These are phyloP conservation scores for Talinum fruticosum DNA, from an alignment of 148 eudicot genomes.

Conservation along the genomic window DNA sequence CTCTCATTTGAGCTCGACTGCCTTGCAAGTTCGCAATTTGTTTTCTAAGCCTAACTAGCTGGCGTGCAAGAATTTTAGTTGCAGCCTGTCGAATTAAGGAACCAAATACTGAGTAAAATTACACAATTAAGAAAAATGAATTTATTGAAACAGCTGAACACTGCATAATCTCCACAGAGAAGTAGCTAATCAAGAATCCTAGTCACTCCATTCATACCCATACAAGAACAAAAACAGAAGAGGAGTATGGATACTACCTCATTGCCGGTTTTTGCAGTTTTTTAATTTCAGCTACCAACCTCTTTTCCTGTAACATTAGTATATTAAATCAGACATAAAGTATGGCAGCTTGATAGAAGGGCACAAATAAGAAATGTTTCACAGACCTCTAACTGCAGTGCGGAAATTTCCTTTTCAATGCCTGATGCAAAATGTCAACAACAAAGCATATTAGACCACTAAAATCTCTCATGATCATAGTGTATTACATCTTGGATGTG, in stretches of 20 bases:
- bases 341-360: slow-evolving; percentile 3
- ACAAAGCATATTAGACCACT: not conserved
- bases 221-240: not conserved
- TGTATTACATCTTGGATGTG: not conserved
- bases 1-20: slow-evolving; percentile 98
- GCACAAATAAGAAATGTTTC: not conserved
- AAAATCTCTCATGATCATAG: not conserved
- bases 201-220: not conserved
- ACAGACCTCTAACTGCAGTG: slow-evolving; percentile 76
- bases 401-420: slow-evolving; percentile 78
- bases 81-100: slow-evolving; percentile 57
- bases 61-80: slow-evolving; percentile 91
- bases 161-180: not conserved
- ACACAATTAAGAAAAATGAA: not conserved
- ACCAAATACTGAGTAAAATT: slow-evolving; percentile 12
- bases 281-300: slow-evolving; percentile 91
- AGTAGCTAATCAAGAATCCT: not conserved
- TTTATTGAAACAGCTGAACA: not conserved
- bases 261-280: slow-evolving; percentile 97
- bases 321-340: slow-evolving; percentile 13
- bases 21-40: slow-evolving; percentile 86
- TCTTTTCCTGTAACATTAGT: slow-evolving; percentile 67
- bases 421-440: slow-evolving; percentile 46
- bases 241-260: slow-evolving; percentile 52
- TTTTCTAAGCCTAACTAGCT: slow-evolving; percentile 83